Base-by-base conservation (phyloP, 2,329 filamentous ascomycete species). In the Lachnellula suecica region DNA sequence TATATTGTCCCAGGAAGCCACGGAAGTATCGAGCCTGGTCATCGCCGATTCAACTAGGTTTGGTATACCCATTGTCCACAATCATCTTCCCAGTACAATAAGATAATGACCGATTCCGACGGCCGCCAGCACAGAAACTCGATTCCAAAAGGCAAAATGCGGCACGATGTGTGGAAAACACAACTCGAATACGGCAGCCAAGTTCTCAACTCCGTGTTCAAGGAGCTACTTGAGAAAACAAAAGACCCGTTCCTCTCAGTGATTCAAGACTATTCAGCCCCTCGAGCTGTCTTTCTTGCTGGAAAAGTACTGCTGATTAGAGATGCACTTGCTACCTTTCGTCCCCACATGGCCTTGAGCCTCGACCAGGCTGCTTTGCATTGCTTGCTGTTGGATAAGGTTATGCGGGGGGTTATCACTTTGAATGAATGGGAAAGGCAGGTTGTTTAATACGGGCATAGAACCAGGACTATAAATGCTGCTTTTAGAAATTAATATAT, bases 41-140 rank as follows among this genome's bases (percentile, higher is more conserved):
- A 70, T 19, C 68, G 74, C 0, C 69, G 72, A 13, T 66, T 75
- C 47, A 78, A 75, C 57, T 76, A 71, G 61, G 74, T 77, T 15
- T 78, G 72, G 64, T 77, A 77, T 57, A 67, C 67, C 51, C 73
- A 74, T 49, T 42, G 54, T 19, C n/a, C 45, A 5, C 35, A 27
- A 11, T 19, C 25, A 29, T 60, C 59, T 2, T 24, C 37, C 34
- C 59, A 62, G 35, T 65, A 59, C 52, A 53, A 51, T 4, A 49
- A 65, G 7, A 47, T 70, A 8, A 63, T 70, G 62, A 70, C 67
- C 5, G 67, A 69, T 41, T 49, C 49, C 7, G 51, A 63, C 15
- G 67, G 67, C 1, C 56, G 56, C n/a, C 34, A 44, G 2, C 67
- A 70, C 48, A 52, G 48, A 4, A 54, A 46, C 35, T 59, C 61